Percentiles rank a stretch among this genome's conserved stretches.
Evolutionary conservation across 2,329 filamentous ascomycete genomes (phyloP).

Genomic region (Cladosporium sp.): DNA sequence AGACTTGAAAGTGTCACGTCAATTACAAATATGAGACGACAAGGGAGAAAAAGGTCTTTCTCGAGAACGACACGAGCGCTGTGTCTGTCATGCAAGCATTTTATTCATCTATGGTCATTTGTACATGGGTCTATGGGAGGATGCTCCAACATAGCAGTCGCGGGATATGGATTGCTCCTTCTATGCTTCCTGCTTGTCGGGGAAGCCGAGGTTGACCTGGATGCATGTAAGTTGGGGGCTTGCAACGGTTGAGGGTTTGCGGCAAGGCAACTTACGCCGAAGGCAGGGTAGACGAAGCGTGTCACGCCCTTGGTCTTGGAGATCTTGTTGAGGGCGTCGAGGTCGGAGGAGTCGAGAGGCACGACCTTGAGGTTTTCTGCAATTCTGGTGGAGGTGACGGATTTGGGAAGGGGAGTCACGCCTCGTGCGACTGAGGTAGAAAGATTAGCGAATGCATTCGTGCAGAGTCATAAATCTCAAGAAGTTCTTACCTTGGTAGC

Average conservation of each 20-base stretch:
- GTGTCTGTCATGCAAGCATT: background rate
- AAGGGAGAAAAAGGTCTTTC: background rate
- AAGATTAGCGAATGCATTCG: background rate
- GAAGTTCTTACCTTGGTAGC: slow-evolving; percentile 61
- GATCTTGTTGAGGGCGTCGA: slow-evolving; percentile 47
- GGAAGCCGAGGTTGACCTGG: slow-evolving; percentile 45
- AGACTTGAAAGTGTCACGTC: background rate
- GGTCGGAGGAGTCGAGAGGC: slow-evolving; percentile 60
- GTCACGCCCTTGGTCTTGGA: slow-evolving; percentile 45
- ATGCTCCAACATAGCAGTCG: background rate
- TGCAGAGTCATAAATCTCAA: background rate
- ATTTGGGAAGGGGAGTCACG: slow-evolving; percentile 69
- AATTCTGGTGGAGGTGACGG: slow-evolving; percentile 64
- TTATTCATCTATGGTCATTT: background rate
- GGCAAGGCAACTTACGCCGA: slow-evolving; percentile 37
- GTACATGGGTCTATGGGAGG: background rate
- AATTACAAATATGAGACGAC: background rate
- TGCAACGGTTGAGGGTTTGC: background rate
- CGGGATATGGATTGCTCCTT: background rate
- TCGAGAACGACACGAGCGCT: background rate
- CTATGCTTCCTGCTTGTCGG: slow-evolving; percentile 38
- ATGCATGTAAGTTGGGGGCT: slow-evolving; percentile 10
- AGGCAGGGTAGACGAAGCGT: slow-evolving; percentile 46
- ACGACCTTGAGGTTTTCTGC: slow-evolving; percentile 66
- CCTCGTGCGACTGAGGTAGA: slow-evolving; percentile 55